Evolutionary conservation across 2,329 filamentous ascomycete species (phyloP).

Genomic region (Myriosclerotinia curreyana): DNA sequence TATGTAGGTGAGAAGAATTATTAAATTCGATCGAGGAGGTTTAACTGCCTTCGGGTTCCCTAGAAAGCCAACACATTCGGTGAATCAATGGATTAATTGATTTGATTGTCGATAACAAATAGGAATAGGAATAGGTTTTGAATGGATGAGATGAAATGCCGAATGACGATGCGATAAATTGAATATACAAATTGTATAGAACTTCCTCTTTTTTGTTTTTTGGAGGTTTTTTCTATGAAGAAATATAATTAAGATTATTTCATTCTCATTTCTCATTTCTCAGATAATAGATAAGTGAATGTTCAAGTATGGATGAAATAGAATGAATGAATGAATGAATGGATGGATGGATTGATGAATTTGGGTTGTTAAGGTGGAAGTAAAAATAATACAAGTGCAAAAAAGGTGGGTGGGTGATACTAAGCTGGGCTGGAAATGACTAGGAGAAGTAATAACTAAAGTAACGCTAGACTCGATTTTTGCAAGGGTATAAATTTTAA

Average conservation of each 20-base stretch:
- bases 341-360: not conserved
- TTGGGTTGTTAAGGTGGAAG: conserved; percentile 3
- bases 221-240: not conserved
- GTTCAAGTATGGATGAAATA: no score
- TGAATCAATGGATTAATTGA: conserved; percentile 1
- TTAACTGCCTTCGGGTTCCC: conserved; percentile 19
- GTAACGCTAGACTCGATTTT: conserved; percentile 5
- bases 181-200: no score
- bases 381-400: conserved; percentile 9
- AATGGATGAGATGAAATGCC: no score
- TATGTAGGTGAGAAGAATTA: not conserved
- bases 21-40: conserved; percentile 21
- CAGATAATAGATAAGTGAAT: no score
- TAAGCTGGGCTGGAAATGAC: conserved; percentile 13
- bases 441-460: no score
- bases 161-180: no score
- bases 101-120: no score
- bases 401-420: not conserved
- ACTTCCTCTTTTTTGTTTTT: not conserved
- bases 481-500: not conserved
- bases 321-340: no score
- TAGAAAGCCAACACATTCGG: conserved; percentile 24
- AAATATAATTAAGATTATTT: not conserved
- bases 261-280: not conserved
- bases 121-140: not conserved